Conservation (phyloP, 306 rosid genomes). For the Morella rubra region DNA sequence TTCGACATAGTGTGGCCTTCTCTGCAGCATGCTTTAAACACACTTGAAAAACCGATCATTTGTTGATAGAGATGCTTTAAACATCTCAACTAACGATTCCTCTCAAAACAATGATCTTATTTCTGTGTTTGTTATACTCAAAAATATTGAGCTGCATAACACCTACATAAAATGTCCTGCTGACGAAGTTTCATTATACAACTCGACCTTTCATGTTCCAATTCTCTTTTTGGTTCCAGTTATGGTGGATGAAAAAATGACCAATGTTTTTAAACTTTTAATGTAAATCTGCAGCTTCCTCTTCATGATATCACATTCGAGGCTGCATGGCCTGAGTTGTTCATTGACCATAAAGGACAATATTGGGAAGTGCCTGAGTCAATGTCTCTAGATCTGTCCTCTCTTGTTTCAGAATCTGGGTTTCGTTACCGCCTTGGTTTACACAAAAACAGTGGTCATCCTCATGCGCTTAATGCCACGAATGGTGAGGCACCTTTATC, state of each 20-base stretch:
- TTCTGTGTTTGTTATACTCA: neutral
- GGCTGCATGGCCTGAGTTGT: slow-evolving; percentile 93
- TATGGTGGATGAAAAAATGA: slow-evolving; percentile 13
- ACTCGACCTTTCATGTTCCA: neutral
- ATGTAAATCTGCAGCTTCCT: slow-evolving; percentile 54
- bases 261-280: slow-evolving; percentile 22
- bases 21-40: neutral
- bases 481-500: slow-evolving; percentile 45
- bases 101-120: neutral
- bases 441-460: slow-evolving; percentile 68
- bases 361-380: slow-evolving; percentile 90
- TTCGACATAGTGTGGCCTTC: slow-evolving; percentile 2
- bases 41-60: neutral
- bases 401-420: slow-evolving; percentile 61
- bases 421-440: slow-evolving; percentile 74
- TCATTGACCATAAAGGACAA: slow-evolving; percentile 80
- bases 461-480: slow-evolving; percentile 47
- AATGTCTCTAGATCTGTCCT: slow-evolving; percentile 66
- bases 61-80: neutral
- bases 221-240: slow-evolving; percentile 3
- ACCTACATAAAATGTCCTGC: slow-evolving; percentile 11
- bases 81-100: neutral
- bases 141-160: slow-evolving; percentile 2
- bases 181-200: neutral
- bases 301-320: slow-evolving; percentile 75